A percentile compares a stretch with the other conserved stretches of the same genome.
Evolutionary conservation across 2,329 filamentous ascomycete genomes (phyloP).

Genomic region (Zymoseptoria ardabiliae): DNA sequence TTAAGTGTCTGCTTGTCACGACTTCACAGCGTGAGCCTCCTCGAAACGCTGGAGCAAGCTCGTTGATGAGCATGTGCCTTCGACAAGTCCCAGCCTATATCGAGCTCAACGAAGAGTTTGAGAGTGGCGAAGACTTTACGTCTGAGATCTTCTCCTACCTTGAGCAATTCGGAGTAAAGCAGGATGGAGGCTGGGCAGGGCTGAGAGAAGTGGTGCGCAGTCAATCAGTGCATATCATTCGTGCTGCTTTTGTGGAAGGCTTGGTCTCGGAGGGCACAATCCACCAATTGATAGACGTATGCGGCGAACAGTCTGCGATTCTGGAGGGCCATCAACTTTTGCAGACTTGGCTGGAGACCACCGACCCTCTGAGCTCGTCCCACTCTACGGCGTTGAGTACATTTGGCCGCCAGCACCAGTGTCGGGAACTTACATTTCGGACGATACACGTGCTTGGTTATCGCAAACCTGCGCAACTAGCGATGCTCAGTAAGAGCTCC

Average conservation of each 20-base stretch:
- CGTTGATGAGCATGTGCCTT: conserved; percentile 34
- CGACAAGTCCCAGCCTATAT: conserved; percentile 36
- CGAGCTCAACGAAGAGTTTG: conserved; percentile 29
- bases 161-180: conserved; percentile 30
- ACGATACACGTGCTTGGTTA: not conserved
- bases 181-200: conserved; percentile 32
- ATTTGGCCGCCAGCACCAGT: not conserved
- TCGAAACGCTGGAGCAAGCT: conserved; percentile 29
- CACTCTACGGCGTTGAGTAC: not conserved
- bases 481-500: not conserved
- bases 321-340: conserved; percentile 3
- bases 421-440: conserved; percentile 1
- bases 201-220: conserved; percentile 36
- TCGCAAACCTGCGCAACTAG: not conserved
- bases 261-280: conserved; percentile 20
- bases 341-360: not conserved
- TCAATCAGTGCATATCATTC: conserved; percentile 34
- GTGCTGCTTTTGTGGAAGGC: conserved; percentile 30
- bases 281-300: conserved; percentile 5
- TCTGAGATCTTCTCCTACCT: conserved; percentile 36
- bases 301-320: conserved; percentile 2
- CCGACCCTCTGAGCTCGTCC: not conserved
- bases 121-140: conserved; percentile 27
- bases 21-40: not conserved
- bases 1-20: not conserved